Evolutionary conservation across 2,329 filamentous ascomycete genomes (phyloP).

Genomic region (Neonectria ditissima): DNA sequence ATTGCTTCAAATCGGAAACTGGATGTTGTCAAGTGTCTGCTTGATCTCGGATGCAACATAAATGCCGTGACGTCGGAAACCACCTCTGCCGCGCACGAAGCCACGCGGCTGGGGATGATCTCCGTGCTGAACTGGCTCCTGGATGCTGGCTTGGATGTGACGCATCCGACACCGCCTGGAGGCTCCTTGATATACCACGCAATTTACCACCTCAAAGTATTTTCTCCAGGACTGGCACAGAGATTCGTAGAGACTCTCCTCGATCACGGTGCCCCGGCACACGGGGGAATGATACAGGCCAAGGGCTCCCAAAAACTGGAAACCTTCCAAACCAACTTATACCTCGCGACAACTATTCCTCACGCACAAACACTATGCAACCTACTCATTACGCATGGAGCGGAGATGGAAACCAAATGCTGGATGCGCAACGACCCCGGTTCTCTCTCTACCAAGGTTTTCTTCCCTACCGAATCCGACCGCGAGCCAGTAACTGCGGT

Average conservation of each 20-base stretch:
- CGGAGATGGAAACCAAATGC: constrained; percentile 11
- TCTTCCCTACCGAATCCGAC: not conserved
- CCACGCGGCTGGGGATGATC: constrained; percentile 6
- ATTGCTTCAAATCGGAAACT: not conserved
- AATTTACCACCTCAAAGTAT: not conserved
- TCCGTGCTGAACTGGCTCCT: constrained; percentile 17
- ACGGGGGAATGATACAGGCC: constrained; percentile 1
- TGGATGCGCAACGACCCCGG: not conserved
- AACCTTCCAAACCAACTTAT: constrained; percentile 1
- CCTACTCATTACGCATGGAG: constrained; percentile 7
- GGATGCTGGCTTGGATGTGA: constrained; percentile 16
- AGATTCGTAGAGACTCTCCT: constrained; percentile 6
- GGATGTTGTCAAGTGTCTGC: not conserved
- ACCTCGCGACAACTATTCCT: not conserved
- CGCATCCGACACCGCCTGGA: not conserved
- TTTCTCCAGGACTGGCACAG: not conserved
- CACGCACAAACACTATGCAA: not conserved
- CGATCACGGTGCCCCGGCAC: constrained; percentile 2
- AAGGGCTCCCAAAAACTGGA: not conserved
- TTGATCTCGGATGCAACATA: constrained; percentile 10
- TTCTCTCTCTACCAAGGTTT: too few species aligned
- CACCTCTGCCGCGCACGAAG: constrained; percentile 7
- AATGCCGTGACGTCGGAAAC: constrained; percentile 1
- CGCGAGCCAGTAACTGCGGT: not conserved
- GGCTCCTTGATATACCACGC: constrained; percentile 13